Evolutionary conservation across 352 stramenopile species (phyloP), one percentile per base, ranked within the genome.

Genomic region (Globisporangium carolinianum): DNA sequence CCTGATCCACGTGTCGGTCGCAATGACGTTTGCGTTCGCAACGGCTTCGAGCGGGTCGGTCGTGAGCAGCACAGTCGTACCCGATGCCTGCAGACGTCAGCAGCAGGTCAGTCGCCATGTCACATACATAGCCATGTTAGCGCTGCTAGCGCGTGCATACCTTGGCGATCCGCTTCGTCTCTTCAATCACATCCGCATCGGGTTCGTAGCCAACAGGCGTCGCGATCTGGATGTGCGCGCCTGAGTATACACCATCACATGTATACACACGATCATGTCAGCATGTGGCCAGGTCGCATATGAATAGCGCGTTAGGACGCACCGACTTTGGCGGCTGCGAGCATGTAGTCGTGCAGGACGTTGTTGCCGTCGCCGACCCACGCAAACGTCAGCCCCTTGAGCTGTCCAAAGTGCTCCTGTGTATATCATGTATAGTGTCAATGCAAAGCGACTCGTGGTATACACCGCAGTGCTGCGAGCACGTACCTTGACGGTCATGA

Each of bases 301-400:
- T 15, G 24, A 8, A 53, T 24, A 11, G 4, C n/a, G 4, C 17
- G 6, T 49, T 52, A 18, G 53, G 10, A 55, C 79, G 89, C 93
- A 67, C 78, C 82, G 61, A 89, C 69, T 67, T 92, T 91, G 24
- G 84, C 85, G 4, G 86, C 88, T 39, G 96, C 96, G 14, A 98
- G 72, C 94, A 98, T 98, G 57, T 98, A 94, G 69, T 99, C 96
- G 64, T 99, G 96, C 47, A 97, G 70, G 36, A 98, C 91, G 55
- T 99, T 99, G 79, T 99, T 99, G 54, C 96, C 96, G 66, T 99
- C 97, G 57, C 97, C 97, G 51, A 99, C 96, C 94, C 96, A 99
- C 43, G 94, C 83, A 42, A 99, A 75, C 39, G 93, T 98, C 47
- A 98, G 89, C 5, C 93, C 94, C 17, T 93, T 70, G 18, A 92